phyloP scores from a whole-genome alignment of 2,329 filamentous ascomycete species.

The Metarhizium robertsii region DNA sequence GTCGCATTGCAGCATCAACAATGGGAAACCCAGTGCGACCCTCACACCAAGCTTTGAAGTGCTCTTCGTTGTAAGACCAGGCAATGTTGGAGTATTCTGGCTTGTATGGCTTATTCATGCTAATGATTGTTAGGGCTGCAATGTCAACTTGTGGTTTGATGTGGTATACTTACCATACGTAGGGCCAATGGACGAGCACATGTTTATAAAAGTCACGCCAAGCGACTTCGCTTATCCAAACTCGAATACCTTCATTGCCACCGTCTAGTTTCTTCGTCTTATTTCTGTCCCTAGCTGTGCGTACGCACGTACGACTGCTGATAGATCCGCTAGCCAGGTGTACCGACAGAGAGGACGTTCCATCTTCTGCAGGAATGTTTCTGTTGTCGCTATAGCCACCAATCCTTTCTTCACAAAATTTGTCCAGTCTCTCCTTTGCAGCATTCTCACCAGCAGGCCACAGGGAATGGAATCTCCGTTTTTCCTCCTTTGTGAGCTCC shows the following conservation, averaged over 20 bases:
- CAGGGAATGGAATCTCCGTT: slow-evolving; percentile 43
- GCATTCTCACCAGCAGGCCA: slow-evolving; percentile 74
- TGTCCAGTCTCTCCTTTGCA: slow-evolving; percentile 51
- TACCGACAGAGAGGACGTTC: slow-evolving; percentile 61
- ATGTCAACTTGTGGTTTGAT: neutral
- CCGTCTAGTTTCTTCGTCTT: slow-evolving; percentile 56
- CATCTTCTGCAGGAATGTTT: slow-evolving; percentile 53
- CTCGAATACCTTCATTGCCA: slow-evolving; percentile 54
- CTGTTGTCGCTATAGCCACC: slow-evolving; percentile 52
- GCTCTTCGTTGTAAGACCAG: slow-evolving; percentile 66
- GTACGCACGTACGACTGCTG: slow-evolving; percentile 57
- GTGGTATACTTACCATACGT: slow-evolving; percentile 50
- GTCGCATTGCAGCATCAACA: slow-evolving; percentile 80
- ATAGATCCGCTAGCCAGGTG: slow-evolving; percentile 64
- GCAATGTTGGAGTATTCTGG: slow-evolving; percentile 72
- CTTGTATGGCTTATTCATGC: slow-evolving; percentile 60
- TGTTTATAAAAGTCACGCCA: slow-evolving; percentile 88
- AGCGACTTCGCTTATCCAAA: slow-evolving; percentile 75
- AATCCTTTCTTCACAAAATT: slow-evolving; percentile 59
- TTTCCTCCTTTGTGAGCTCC: slow-evolving; percentile 47
- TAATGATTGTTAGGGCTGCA: slow-evolving; percentile 2
- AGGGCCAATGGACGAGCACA: slow-evolving; percentile 77
- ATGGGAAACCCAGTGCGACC: slow-evolving; percentile 74
- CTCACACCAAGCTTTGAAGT: slow-evolving; percentile 65
- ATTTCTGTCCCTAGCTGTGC: slow-evolving; percentile 52